Conservation (phyloP, 352 stramenopile species). For the Phytophthora ohioensis region DNA sequence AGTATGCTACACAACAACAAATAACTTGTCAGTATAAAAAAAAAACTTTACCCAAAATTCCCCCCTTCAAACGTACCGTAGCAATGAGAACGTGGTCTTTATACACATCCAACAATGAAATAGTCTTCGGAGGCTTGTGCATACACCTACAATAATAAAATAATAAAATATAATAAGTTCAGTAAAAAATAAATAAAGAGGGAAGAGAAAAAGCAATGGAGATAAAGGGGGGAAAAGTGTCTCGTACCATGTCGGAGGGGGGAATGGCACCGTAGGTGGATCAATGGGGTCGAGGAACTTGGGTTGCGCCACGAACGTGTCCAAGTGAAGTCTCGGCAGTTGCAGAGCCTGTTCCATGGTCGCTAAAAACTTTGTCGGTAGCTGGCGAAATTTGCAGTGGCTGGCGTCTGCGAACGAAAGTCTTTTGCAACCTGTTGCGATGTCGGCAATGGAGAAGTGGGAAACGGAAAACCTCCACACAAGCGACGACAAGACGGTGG, state of each 20-base stretch:
- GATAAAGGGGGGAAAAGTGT: conserved; percentile 3
- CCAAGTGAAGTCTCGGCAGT: conserved; percentile 73
- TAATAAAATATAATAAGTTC: conserved; percentile 9
- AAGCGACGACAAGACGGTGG: conserved; percentile 20
- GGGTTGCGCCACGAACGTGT: conserved; percentile 53
- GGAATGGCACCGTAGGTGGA: conserved; percentile 75
- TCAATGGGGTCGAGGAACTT: conserved; percentile 78
- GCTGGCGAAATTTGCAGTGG: conserved; percentile 27
- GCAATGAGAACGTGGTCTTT: conserved; percentile 84
- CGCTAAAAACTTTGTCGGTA: background rate
- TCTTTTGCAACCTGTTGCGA: conserved; percentile 1
- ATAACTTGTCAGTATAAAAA: background rate
- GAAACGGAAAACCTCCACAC: conserved; percentile 11
- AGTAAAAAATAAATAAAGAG: conserved; percentile 6
- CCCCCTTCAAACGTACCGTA: conserved; percentile 52
- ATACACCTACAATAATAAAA: conserved; percentile 42
- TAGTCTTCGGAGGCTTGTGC: conserved; percentile 58
- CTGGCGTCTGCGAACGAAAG: conserved; percentile 15
- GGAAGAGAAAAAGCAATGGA: background rate
- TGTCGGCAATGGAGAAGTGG: conserved; percentile 12
- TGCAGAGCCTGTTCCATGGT: conserved; percentile 70
- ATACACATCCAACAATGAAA: conserved; percentile 82
- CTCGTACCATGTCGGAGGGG: conserved; percentile 60
- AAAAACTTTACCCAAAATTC: background rate
- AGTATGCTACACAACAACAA: conserved; percentile 54